A percentile compares a stretch with the other conserved stretches of the same genome.
Conservation (phyloP, 2,329 filamentous ascomycete species). For the Paecilomyces formosus region DNA sequence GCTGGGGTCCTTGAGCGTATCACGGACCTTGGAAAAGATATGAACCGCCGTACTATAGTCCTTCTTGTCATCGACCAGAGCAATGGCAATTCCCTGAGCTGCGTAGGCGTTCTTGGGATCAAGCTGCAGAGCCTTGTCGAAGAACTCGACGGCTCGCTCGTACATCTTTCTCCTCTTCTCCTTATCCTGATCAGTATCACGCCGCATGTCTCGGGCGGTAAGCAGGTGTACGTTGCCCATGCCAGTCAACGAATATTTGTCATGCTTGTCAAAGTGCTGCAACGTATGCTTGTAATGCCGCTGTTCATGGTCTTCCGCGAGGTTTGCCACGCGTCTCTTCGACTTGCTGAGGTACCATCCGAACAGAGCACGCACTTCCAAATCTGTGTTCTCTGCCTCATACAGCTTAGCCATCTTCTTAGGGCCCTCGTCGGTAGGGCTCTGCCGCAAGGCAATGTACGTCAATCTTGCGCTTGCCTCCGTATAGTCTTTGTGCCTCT, state of each 20-base stretch:
- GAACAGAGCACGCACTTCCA: constrained; percentile 87
- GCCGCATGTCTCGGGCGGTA: constrained; percentile 87
- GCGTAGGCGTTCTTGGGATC: constrained; percentile 94
- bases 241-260: constrained; percentile 89
- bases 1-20: constrained; percentile 80
- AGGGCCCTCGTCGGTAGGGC: constrained; percentile 76
- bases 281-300: constrained; percentile 95
- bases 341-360: constrained; percentile 92
- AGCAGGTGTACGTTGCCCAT: constrained; percentile 95
- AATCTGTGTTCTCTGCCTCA: constrained; percentile 71
- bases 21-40: constrained; percentile 83
- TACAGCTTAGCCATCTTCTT: constrained; percentile 81
- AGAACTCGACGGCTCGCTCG: constrained; percentile 91
- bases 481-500: constrained; percentile 82
- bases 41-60: constrained; percentile 74
- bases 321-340: constrained; percentile 71
- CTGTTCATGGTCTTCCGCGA: constrained; percentile 84
- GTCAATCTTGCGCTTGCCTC: constrained; percentile 84
- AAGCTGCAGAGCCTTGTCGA: constrained; percentile 92
- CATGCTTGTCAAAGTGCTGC: constrained; percentile 92
- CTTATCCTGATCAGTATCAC: constrained; percentile 81
- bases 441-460: constrained; percentile 77
- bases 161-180: constrained; percentile 84
- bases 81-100: constrained; percentile 91
- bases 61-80: constrained; percentile 88